Evolutionary conservation across 2,329 filamentous ascomycete species (phyloP).

Genomic region (Didymella pomorum): DNA sequence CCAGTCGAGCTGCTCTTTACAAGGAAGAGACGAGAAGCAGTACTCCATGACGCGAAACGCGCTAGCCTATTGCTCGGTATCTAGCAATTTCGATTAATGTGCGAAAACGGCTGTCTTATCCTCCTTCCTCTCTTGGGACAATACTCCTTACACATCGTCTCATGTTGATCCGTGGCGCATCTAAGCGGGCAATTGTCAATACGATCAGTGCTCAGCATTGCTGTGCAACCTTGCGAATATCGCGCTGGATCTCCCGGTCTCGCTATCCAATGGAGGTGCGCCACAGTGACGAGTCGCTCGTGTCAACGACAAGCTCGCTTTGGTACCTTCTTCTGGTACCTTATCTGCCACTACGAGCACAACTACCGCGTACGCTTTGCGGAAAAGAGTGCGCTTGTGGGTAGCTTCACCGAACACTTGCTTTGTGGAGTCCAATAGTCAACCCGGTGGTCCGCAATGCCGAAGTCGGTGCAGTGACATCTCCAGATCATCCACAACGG

Average conservation of each 20-base stretch:
- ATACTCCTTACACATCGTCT: constrained; percentile 18
- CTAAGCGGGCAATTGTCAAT: constrained; percentile 13
- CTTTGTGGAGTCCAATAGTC: neutral
- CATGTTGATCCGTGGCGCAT: constrained; percentile 22
- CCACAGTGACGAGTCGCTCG: constrained; percentile 8
- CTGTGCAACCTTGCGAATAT: constrained; percentile 19
- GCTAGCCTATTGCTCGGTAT: constrained; percentile 15
- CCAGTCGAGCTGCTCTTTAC: constrained; percentile 4
- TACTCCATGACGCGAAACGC: constrained; percentile 17
- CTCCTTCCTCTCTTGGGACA: constrained; percentile 23
- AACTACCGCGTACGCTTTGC: neutral
- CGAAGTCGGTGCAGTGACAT: constrained; percentile 23
- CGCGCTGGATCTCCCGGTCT: constrained; percentile 13
- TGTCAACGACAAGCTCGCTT: constrained; percentile 5
- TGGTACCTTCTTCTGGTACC: constrained; percentile 1
- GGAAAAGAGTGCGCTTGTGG: constrained; percentile 4
- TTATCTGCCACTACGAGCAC: constrained; percentile 2
- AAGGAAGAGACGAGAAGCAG: constrained; percentile 8
- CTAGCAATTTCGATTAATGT: constrained; percentile 24
- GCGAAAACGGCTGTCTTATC: constrained; percentile 14
- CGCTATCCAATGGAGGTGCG: neutral
- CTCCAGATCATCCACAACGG: constrained; percentile 14
- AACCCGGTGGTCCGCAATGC: constrained; percentile 6
- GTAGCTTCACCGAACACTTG: constrained; percentile 4
- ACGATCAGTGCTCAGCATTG: constrained; percentile 13